Conservation (phyloP, 2,329 filamentous ascomycete genomes). For the Bipolaris cookei region DNA sequence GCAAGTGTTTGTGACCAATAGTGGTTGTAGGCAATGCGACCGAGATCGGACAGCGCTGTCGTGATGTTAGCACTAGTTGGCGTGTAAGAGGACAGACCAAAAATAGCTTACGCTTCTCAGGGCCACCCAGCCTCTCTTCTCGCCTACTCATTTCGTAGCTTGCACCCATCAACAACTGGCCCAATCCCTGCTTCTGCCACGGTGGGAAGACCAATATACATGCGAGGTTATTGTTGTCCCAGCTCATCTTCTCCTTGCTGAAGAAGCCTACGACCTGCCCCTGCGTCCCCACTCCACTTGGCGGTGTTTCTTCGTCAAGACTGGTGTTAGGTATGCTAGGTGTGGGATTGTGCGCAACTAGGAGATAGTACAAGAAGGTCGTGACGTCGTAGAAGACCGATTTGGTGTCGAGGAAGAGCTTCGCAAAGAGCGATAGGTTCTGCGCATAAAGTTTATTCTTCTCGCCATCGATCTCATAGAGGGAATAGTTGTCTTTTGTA, state of each 20-base stretch:
- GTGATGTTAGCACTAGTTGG: conserved; percentile 14
- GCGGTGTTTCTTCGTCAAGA: conserved; percentile 23
- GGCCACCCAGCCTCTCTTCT: conserved; percentile 84
- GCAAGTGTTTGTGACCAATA: conserved; percentile 89
- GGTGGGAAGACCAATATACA: conserved; percentile 96
- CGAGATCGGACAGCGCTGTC: conserved; percentile 77
- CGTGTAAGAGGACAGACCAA: neutral
- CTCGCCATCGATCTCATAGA: conserved; percentile 93
- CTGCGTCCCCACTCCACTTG: conserved; percentile 1
- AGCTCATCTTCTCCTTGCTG: conserved; percentile 97
- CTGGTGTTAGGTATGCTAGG: conserved; percentile 42
- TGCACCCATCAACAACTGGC: conserved; percentile 86
- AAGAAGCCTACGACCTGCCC: conserved; percentile 89
- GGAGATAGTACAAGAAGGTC: conserved; percentile 92
- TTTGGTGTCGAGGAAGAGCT: conserved; percentile 97
- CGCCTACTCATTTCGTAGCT: conserved; percentile 89
- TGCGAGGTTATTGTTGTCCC: conserved; percentile 97
- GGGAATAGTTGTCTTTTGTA: conserved; percentile 77
- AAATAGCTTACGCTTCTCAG: conserved; percentile 73
- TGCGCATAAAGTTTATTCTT: conserved; percentile 88
- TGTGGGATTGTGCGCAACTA: conserved; percentile 71
- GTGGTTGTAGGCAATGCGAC: conserved; percentile 78
- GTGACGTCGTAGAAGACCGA: conserved; percentile 97
- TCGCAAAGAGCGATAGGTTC: conserved; percentile 93
- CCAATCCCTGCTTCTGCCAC: conserved; percentile 89